Conservation (phyloP, 306 rosid genomes). For the Pachyrhizus erosus region DNA sequence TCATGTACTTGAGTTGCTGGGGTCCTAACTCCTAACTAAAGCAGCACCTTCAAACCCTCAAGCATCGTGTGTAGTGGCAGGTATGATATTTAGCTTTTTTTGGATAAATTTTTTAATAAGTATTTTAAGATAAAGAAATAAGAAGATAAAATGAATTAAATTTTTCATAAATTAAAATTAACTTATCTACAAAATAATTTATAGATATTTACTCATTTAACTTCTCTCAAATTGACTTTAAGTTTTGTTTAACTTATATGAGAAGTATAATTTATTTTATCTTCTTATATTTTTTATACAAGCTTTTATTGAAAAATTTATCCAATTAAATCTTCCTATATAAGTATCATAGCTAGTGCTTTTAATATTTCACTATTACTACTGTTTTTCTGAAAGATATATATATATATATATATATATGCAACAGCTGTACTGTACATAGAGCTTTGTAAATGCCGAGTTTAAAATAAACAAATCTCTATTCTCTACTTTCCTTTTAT, state of each 20-base stretch:
- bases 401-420: background rate
- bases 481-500: background rate
- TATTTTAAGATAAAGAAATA: background rate
- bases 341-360: background rate
- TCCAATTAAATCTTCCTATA: background rate
- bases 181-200: too few species aligned
- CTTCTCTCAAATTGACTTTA: background rate
- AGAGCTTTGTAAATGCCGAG: constrained; percentile 22
- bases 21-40: constrained; percentile 56
- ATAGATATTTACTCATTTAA: background rate
- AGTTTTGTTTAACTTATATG: background rate
- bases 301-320: background rate
- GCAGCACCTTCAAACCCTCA: background rate
- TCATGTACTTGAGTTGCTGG: constrained; percentile 68
- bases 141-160: background rate
- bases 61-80: background rate
- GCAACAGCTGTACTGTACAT: constrained; percentile 19
- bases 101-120: background rate
- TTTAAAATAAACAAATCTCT: background rate
- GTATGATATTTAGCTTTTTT: background rate
- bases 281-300: background rate
- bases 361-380: background rate
- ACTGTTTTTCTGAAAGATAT: constrained; percentile 18
- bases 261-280: background rate
- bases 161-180: background rate